phyloP scores from a whole-genome alignment of 176 grass and related monocot species.

The Cenchrus fungigraminus region DNA sequence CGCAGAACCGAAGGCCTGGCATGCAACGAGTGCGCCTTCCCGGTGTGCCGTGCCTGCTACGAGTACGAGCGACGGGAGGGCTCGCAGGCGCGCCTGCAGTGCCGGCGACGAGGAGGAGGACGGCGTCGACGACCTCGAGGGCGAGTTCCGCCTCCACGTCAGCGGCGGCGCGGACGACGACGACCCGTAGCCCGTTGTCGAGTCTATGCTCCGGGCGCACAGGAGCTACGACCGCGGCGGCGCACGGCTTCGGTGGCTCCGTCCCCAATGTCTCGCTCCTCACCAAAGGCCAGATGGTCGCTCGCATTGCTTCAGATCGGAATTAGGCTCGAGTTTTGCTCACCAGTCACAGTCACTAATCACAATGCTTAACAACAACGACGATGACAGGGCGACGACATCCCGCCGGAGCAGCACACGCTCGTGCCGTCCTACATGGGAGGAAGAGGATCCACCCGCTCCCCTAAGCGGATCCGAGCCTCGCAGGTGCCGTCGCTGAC shows the following conservation, averaged over 20 bases:
- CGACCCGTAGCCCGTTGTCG: conserved; percentile 46
- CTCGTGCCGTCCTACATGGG: conserved; percentile 86
- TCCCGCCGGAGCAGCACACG: conserved; percentile 92
- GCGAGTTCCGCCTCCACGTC: conserved; percentile 58
- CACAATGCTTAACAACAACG: background rate
- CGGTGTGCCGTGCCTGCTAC: conserved; percentile 71
- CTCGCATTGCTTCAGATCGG: background rate
- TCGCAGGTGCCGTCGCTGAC: conserved; percentile 50
- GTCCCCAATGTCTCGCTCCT: conserved; percentile 83
- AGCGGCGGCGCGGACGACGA: conserved; percentile 26
- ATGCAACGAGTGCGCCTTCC: conserved; percentile 80
- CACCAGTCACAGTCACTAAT: background rate
- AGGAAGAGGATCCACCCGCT: conserved; percentile 92
- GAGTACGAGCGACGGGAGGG: conserved; percentile 72
- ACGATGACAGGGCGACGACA: conserved; percentile 61
- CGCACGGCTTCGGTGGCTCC: conserved; percentile 22
- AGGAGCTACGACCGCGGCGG: conserved; percentile 78
- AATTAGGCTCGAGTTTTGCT: background rate
- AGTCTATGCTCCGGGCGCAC: conserved; percentile 67
- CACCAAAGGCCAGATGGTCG: conserved; percentile 88
- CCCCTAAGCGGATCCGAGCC: conserved; percentile 72
- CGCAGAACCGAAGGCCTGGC: conserved; percentile 5
- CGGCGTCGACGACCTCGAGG: conserved; percentile 79
- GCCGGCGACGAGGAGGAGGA: conserved; percentile 93
- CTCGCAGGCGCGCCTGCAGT: conserved; percentile 65